Base-by-base conservation (phyloP, 2,329 filamentous ascomycete genomes). In the Neodidymelliopsis sp. region DNA sequence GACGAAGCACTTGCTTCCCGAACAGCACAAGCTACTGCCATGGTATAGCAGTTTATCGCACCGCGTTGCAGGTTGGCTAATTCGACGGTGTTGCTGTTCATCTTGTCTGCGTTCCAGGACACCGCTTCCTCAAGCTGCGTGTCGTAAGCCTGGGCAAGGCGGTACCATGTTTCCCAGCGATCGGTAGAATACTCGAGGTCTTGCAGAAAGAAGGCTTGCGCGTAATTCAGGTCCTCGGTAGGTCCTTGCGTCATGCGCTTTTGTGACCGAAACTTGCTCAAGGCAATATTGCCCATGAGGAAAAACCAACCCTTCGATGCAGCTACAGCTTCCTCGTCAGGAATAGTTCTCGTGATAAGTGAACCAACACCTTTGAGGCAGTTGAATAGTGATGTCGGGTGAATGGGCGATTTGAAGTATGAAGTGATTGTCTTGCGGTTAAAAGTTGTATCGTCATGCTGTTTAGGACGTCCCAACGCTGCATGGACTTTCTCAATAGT, bases 401-500 rank as follows among this genome's bases (percentile, higher is more conserved):
- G 90, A 53, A 99, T 87, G 0, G 91, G 87, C 19, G 87, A 88
- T 67, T 90, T 93, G 38, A 97, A 78, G 63, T 89, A 94, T 20
- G 89, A 83, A 4, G 85, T 88, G 46, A 94, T 87, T 56, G 96
- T 86, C 43, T 91, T 87, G 46, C 90, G 81, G 71, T 99, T 99
- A 70, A 94, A 88, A n/a, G 87, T 82, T 73, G 96, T 87, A 53
- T 91, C 86, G 4, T 90, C 84, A 1, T 87, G 88, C 10, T 87
- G 84, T 70, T 92, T 96, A 20, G 88, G 84, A 13, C 77, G 74
- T 1, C 90, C 91, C 43, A 97, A 87, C 4, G 90, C 87, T 59
- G 90, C 86, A 69, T 97, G 92, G 74, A 99, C 90, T 60, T 92
- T 91, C 50, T 99, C 94, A 49, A 99, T 94, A 0, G 91, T 91